A percentile compares a stretch with the other conserved stretches of the same genome.
phyloP scores from a whole-genome alignment of 176 grass and related monocot genomes.

The Pharus latifolius region DNA sequence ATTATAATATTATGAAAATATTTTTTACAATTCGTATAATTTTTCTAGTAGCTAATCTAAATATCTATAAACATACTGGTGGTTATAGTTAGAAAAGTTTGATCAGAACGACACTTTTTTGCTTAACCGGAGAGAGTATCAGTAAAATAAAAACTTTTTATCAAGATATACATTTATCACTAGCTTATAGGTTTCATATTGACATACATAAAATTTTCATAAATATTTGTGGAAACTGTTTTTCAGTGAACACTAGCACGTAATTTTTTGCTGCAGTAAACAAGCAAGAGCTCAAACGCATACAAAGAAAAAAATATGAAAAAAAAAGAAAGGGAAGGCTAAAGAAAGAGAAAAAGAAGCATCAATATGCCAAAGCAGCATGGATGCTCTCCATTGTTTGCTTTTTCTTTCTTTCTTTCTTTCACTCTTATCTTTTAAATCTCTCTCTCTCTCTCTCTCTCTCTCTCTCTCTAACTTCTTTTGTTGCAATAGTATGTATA shows the following conservation, averaged over 20 bases:
- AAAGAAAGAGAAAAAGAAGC: conserved; percentile 14
- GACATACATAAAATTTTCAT: too few relatives aligned
- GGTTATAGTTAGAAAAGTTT: too few relatives aligned
- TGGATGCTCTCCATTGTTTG: conserved; percentile 6
- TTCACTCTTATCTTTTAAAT: neutral
- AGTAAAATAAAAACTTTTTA: too few relatives aligned
- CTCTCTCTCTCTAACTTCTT: conserved; percentile 20
- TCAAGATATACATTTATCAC: too few relatives aligned
- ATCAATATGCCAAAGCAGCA: conserved; percentile 14
- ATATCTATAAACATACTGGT: too few relatives aligned
- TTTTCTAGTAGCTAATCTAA: too few relatives aligned
- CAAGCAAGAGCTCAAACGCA: neutral
- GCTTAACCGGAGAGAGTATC: too few relatives aligned
- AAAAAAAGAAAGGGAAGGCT: neutral
- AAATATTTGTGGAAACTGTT: too few relatives aligned
- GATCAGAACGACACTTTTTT: too few relatives aligned
- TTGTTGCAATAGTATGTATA: neutral
- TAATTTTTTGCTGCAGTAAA: neutral
- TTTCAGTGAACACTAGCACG: too few relatives aligned
- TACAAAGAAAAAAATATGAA: neutral
- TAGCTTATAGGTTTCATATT: neutral
- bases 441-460: neutral
- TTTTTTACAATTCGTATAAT: too few relatives aligned
- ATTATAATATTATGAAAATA: too few relatives aligned
- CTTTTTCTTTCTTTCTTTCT: neutral